Percentiles rank a stretch among this genome's conserved stretches.
Conservation (phyloP, 169 alveolate genomes). For the Plasmodium yoelii region DNA sequence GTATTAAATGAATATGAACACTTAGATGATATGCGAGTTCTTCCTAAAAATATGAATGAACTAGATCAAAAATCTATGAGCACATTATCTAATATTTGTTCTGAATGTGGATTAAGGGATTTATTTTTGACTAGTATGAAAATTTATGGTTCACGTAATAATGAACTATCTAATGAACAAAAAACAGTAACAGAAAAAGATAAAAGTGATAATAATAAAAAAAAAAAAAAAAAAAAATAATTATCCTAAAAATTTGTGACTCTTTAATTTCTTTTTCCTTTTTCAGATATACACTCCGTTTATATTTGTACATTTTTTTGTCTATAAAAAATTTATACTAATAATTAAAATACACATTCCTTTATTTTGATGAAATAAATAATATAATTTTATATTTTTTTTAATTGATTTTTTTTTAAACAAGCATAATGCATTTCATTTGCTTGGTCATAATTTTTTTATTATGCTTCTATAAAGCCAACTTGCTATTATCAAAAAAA, state of each 20-base stretch:
- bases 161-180: constrained; percentile 12
- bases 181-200: neutral
- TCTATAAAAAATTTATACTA: too few relatives aligned
- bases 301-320: neutral
- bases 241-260: too few relatives aligned
- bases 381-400: too few relatives aligned
- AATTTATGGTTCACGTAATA: constrained; percentile 50
- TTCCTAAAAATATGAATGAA: constrained; percentile 79
- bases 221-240: constrained; percentile 31
- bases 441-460: too few relatives aligned
- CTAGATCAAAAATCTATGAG: constrained; percentile 79
- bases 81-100: constrained; percentile 77
- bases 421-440: too few relatives aligned
- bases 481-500: too few relatives aligned
- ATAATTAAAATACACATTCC: too few relatives aligned
- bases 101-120: constrained; percentile 79
- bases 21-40: constrained; percentile 66
- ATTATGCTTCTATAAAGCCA: too few relatives aligned
- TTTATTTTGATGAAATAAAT: too few relatives aligned
- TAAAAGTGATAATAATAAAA: constrained; percentile 4
- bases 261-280: too few relatives aligned
- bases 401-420: too few relatives aligned
- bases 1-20: constrained; percentile 52
- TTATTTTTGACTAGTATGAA: constrained; percentile 83
- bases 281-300: neutral